Base-by-base conservation (phyloP, 768 basidiomycete genomes). In the Boletus tomentosulus region DNA sequence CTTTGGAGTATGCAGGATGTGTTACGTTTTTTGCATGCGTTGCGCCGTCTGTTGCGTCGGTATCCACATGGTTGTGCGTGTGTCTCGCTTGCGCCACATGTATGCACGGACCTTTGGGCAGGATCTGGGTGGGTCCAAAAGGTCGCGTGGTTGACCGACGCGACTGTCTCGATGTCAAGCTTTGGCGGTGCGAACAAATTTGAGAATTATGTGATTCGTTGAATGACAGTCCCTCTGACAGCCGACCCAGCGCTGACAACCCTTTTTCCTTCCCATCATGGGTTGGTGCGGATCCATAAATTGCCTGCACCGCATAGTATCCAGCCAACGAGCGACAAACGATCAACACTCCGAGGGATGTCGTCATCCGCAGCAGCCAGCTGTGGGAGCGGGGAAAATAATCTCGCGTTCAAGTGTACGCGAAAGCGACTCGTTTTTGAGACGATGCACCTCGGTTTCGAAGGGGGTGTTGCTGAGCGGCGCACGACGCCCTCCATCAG, bases 391-490 rank as follows among this genome's bases (percentile, higher is more conserved):
- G 89, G 94, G 8, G 95, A 98, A 68, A 98, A 98, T 71, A 98
- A 98, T 63, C 78, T 99, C 8, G 93, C 89, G 12, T 99, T 98
- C 79, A 89, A 86, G 67, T 89, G 91, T 64, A 97, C 86, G 63
- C 77, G 95, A 61, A 92, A 89, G 66, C 76, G 92, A 47, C 77
- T 98, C 53, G 74, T 95, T 22, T 82, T 98, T 61, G 96, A 98
- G 74, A 98, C 93, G 25, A 74, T 98, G 54, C 92, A 96, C 70
- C 75, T 96, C 25, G 86, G 89, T 66, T 74, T 90, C 35, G 89
- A 94, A 67, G 87, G 92, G n/a, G 89, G 92, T 15, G 82, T 92
- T 27, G 76, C 81, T 12, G 89, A 89, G 66, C 76, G 90, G 46
- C 79, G 86, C 57, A 91, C 87, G 10, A 81, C 73, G 6, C 78